Conservation (phyloP, 2,329 filamentous ascomycete species). For the Coniella vitis region DNA sequence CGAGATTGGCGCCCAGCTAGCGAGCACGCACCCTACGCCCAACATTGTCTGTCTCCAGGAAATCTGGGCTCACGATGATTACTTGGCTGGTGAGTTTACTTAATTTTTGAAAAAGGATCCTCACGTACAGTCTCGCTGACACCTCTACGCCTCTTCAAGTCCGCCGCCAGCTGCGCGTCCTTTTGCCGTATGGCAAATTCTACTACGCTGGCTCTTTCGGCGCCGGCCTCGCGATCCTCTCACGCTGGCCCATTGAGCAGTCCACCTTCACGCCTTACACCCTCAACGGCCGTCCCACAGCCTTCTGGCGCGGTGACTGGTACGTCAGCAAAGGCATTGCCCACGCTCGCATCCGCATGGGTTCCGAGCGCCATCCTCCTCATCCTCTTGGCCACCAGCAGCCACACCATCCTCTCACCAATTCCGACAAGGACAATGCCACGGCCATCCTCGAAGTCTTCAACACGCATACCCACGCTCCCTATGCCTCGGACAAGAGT, state of each 20-base stretch:
- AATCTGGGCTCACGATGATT: conserved; percentile 86
- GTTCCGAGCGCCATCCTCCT: too few relatives aligned
- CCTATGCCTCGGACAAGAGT: conserved; percentile 69
- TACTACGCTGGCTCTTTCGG: conserved; percentile 88
- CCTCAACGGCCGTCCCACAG: conserved; percentile 88
- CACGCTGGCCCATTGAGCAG: conserved; percentile 86
- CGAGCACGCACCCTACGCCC: conserved; percentile 58
- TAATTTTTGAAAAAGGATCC: conserved; percentile 54
- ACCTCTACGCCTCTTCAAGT: conserved; percentile 50
- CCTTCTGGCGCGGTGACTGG: conserved; percentile 93
- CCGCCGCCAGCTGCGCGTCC: conserved; percentile 59
- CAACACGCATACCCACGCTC: conserved; percentile 85
- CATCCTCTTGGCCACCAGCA: conserved; percentile 39
- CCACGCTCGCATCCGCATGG: conserved; percentile 70
- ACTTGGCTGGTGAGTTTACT: conserved; percentile 45
- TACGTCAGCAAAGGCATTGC: conserved; percentile 94
- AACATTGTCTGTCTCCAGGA: conserved; percentile 92
- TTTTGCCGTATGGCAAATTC: conserved; percentile 88
- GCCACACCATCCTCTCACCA: too few relatives aligned
- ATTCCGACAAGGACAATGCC: conserved; percentile 31
- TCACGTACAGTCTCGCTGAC: conserved; percentile 64
- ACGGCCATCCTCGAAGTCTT: conserved; percentile 76
- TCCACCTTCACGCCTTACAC: conserved; percentile 80
- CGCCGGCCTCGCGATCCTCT: conserved; percentile 80
- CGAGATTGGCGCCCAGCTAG: conserved; percentile 79